These are phyloP conservation scores for Cyclospora cayetanensis DNA, from an alignment of 169 alveolate genomes.

Conservation along the genomic window DNA sequence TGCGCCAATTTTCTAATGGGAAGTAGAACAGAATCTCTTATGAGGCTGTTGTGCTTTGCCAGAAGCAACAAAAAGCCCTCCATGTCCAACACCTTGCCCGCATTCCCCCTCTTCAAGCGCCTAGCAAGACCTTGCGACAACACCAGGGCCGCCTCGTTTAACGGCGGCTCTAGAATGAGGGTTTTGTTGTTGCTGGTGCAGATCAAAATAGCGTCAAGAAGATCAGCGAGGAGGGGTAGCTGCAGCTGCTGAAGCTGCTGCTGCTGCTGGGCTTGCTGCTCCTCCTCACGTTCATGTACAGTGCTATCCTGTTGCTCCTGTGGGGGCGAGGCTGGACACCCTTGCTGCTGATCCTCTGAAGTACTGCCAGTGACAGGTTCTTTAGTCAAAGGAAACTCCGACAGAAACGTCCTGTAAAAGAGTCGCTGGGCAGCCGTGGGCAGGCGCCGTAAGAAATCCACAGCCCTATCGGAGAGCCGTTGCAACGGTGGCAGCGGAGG, in stretches of 20 bases:
- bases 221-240: constrained; percentile 34
- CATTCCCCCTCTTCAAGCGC: constrained; percentile 43
- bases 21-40: constrained; percentile 33
- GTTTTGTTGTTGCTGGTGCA: constrained; percentile 19
- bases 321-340: not conserved
- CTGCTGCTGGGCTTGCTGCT: not conserved
- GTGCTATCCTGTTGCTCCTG: constrained; percentile 38
- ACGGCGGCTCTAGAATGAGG: not conserved
- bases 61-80: constrained; percentile 21
- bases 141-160: constrained; percentile 15
- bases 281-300: not conserved
- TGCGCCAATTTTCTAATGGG: constrained; percentile 30
- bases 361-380: not conserved
- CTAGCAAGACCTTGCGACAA: constrained; percentile 46
- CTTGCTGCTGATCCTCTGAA: not conserved
- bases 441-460: constrained; percentile 23
- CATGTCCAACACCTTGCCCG: constrained; percentile 40
- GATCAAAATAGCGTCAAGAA: constrained; percentile 32
- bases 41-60: constrained; percentile 20
- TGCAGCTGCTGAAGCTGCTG: not conserved
- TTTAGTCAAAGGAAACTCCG: constrained; percentile 46
- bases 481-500: constrained; percentile 15
- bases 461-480: constrained; percentile 21
- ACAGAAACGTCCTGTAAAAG: constrained; percentile 54
- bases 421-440: constrained; percentile 65